Evolutionary conservation across 768 basidiomycete species (phyloP).

Genomic region (Mrakia blollopis): DNA sequence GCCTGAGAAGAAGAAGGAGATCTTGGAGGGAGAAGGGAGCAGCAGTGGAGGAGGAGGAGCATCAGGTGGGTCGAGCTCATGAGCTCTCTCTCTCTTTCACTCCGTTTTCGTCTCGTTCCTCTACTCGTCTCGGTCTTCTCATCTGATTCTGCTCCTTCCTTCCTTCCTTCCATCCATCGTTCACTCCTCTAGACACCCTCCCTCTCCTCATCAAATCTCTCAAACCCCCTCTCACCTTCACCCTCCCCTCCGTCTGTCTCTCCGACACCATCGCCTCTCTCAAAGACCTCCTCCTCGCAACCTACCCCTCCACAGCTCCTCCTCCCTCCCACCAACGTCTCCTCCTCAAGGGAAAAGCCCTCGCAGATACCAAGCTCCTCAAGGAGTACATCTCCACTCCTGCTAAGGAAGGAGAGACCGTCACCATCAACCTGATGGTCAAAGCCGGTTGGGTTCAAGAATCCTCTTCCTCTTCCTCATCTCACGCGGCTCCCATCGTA

Average conservation of each 20-base stretch:
- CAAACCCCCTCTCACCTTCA: slow-evolving; percentile 75
- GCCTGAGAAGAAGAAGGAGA: slow-evolving; percentile 2
- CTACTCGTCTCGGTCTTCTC: background rate
- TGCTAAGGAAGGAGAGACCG: slow-evolving; percentile 59
- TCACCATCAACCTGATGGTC: slow-evolving; percentile 78
- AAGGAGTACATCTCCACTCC: slow-evolving; percentile 65
- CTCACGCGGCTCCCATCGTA: background rate
- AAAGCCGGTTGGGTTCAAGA: slow-evolving; percentile 61
- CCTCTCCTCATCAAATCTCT: slow-evolving; percentile 80
- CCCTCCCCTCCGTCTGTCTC: slow-evolving; percentile 60
- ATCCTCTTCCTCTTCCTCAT: slow-evolving; percentile 24
- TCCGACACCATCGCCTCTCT: slow-evolving; percentile 79
- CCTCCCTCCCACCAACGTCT: slow-evolving; percentile 76
- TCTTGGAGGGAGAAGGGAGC: background rate
- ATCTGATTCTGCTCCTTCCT: background rate
- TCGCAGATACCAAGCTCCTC: slow-evolving; percentile 79
- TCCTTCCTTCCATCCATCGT: background rate
- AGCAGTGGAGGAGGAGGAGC: background rate
- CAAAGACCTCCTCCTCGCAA: slow-evolving; percentile 64
- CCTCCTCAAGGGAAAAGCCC: slow-evolving; percentile 87
- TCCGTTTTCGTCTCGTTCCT: too few relatives aligned
- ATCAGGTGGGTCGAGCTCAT: background rate
- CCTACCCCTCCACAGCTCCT: slow-evolving; percentile 55
- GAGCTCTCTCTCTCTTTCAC: background rate
- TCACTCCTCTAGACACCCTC: slow-evolving; percentile 50